A percentile compares a stretch with the other conserved stretches of the same genome.
phyloP scores from a whole-genome alignment of 2,329 filamentous ascomycete genomes.

The Hirsutella rhossiliensis region DNA sequence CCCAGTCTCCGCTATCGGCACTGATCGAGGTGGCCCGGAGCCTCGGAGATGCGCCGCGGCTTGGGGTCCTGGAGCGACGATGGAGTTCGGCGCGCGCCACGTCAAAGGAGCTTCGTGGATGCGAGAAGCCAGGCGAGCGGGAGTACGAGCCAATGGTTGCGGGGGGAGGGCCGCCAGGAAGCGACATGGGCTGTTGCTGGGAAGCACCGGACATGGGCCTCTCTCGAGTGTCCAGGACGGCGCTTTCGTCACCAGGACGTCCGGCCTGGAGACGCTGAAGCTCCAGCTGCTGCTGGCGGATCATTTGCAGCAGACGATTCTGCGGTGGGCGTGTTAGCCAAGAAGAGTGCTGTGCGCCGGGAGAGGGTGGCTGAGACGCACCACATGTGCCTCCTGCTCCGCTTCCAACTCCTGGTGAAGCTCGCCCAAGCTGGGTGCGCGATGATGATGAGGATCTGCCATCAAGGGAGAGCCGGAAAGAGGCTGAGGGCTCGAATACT shows the following conservation, averaged over 20 bases:
- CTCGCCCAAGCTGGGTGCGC: conserved; percentile 61
- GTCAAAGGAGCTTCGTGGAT: conserved; percentile 47
- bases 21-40: conserved; percentile 46
- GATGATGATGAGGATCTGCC: conserved; percentile 48
- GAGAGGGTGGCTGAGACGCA: conserved; percentile 22
- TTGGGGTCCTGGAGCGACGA: conserved; percentile 46
- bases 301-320: conserved; percentile 69
- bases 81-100: conserved; percentile 42
- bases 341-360: no score
- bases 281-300: conserved; percentile 62
- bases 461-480: conserved; percentile 34
- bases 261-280: conserved; percentile 46
- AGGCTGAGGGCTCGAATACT: conserved; percentile 29
- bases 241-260: conserved; percentile 36
- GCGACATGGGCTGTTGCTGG: conserved; percentile 8
- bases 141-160: conserved; percentile 30
- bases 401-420: conserved; percentile 70
- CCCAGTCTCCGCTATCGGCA: conserved; percentile 47
- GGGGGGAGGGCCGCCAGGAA: conserved; percentile 6
- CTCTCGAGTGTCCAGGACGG: conserved; percentile 28
- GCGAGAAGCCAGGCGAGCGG: conserved; percentile 36
- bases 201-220: conserved; percentile 26
- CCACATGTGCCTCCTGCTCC: conserved; percentile 68
- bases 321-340: conserved; percentile 14
- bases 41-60: conserved; percentile 42